Evolutionary conservation across 208 protist genomes (phyloP), one percentile per base, ranked within the genome.

Genomic region (Porcisia hertigi): DNA sequence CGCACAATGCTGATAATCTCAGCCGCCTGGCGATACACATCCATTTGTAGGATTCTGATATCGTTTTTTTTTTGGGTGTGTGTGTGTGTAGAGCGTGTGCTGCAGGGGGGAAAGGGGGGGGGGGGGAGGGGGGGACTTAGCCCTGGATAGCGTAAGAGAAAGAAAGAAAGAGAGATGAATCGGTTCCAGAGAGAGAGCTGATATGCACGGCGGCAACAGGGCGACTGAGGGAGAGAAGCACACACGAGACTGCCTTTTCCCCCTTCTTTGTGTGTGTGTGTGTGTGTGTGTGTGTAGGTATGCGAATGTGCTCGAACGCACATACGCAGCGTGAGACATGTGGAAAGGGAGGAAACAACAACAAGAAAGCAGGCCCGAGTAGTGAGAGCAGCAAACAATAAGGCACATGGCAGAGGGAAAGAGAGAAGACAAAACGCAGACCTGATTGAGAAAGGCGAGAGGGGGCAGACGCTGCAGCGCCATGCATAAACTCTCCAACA

Each of bases 11-110:
- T 72, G 34, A 98, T 78, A 58, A 97, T 92, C 5, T 95, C 87
- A 36, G 88, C 85, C 1, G 93, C 93, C 70, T 98, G 95, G 8
- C 90, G 83, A 70, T 98, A 98, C 41, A 98, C 92, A 71, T 98
- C 94, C 94, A 98, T 84, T 41, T n/a, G 30, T 7, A 30, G n/a
- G 62, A 30, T 66, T 23, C 25, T 1, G 7, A 58, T 58, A 30
- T 49, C n/a, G 4, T 7, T 36, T 18, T 16, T 0, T 8, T 23
- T 66, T 11, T 45, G 14, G 11, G 4, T 52, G 47, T 52, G 47
- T 52, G 1, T 11, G 9, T 41, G 43, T 57, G 47, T 52, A 25
- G 47, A 12, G 47, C 47, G 5, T 52, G 1, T 47, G 18, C 62
- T 5, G n/a, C 7, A 41, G 5, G 59, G 59, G 59, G 23, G 59